A percentile compares a stretch with the other conserved stretches of the same genome.
phyloP scores from a whole-genome alignment of 495 filamentous ascomycete genomes.

The Neurospora pannonica region DNA sequence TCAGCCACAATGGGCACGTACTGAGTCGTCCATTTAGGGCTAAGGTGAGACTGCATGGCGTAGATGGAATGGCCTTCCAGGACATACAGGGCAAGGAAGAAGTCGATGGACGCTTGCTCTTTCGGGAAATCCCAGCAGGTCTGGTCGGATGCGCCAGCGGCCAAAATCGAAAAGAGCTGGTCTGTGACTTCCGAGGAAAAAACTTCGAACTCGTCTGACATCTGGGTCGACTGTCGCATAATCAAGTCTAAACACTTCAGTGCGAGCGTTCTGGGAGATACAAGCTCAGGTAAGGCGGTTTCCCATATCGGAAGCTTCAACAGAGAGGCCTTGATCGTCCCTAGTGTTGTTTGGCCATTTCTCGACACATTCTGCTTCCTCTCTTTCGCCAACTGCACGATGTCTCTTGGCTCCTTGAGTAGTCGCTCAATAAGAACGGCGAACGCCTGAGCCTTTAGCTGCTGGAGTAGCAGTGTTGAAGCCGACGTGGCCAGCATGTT shows the following conservation, averaged over 20 bases:
- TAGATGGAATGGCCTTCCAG: constrained; percentile 35
- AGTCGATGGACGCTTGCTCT: constrained; percentile 25
- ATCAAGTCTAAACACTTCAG: constrained; percentile 57
- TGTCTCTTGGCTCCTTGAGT: constrained; percentile 42
- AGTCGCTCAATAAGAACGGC: constrained; percentile 42
- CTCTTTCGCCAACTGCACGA: constrained; percentile 47
- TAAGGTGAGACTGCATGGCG: constrained; percentile 25
- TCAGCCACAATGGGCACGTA: constrained; percentile 33
- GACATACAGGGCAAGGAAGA: constrained; percentile 30
- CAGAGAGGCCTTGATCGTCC: constrained; percentile 39
- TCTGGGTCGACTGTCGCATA: constrained; percentile 41
- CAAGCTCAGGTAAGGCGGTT: constrained; percentile 32
- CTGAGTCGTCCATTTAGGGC: constrained; percentile 26
- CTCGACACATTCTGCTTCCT: constrained; percentile 62
- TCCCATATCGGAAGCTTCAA: constrained; percentile 48
- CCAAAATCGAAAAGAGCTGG: constrained; percentile 41
- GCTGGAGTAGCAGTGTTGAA: constrained; percentile 38
- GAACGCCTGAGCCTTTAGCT: constrained; percentile 40
- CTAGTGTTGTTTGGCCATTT: constrained; percentile 44
- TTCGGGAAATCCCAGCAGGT: constrained; percentile 25
- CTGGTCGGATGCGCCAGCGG: constrained; percentile 21
- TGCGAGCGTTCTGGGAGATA: constrained; percentile 55
- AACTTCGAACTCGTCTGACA: constrained; percentile 38
- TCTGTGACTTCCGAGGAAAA: constrained; percentile 42
- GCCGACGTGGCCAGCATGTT: constrained; percentile 44